A percentile compares a stretch with the other conserved stretches of the same genome.
Evolutionary conservation across 768 basidiomycete genomes (phyloP).

Genomic region (Cyathus striatus): DNA sequence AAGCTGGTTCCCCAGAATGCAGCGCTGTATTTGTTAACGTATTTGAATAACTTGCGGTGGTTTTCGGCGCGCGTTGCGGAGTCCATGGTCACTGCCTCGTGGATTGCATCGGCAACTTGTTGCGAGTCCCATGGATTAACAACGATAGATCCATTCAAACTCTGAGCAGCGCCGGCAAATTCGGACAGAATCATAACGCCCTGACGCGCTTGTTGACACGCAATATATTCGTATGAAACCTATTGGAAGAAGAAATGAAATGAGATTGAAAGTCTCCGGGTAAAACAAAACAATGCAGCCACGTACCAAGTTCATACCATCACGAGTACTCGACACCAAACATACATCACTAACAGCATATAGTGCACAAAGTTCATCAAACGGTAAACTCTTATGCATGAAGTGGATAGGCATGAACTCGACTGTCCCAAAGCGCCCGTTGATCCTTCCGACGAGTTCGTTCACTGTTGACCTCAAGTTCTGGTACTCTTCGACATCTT

Average conservation of each 20-base stretch:
- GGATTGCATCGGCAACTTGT: conserved; percentile 95
- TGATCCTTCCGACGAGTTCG: conserved; percentile 97
- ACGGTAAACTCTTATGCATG: conserved; percentile 92
- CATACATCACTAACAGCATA: conserved; percentile 97
- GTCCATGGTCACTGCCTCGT: conserved; percentile 90
- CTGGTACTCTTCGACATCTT: conserved; percentile 99
- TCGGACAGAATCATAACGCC: conserved; percentile 98
- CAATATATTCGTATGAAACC: conserved; percentile 99
- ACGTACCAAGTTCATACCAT: conserved; percentile 97
- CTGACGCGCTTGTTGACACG: conserved; percentile 87
- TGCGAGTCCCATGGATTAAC: conserved; percentile 99
- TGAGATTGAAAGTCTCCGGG: background rate
- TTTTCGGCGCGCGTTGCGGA: conserved; percentile 81
- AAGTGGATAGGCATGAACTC: conserved; percentile 99
- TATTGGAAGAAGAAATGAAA: conserved; percentile 32
- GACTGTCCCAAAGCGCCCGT: conserved; percentile 97
- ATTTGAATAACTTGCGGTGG: conserved; percentile 93
- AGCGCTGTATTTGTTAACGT: conserved; percentile 92
- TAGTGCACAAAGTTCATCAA: conserved; percentile 96
- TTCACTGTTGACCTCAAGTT: conserved; percentile 94
- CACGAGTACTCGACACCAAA: conserved; percentile 89
- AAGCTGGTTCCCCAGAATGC: conserved; percentile 91
- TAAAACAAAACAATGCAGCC: too few relatives aligned
- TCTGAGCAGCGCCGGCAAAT: conserved; percentile 96
- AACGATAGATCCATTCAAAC: conserved; percentile 91